These are phyloP conservation scores for Lactifluus pinguis DNA, from an alignment of 768 basidiomycete genomes.

Conservation along the genomic window DNA sequence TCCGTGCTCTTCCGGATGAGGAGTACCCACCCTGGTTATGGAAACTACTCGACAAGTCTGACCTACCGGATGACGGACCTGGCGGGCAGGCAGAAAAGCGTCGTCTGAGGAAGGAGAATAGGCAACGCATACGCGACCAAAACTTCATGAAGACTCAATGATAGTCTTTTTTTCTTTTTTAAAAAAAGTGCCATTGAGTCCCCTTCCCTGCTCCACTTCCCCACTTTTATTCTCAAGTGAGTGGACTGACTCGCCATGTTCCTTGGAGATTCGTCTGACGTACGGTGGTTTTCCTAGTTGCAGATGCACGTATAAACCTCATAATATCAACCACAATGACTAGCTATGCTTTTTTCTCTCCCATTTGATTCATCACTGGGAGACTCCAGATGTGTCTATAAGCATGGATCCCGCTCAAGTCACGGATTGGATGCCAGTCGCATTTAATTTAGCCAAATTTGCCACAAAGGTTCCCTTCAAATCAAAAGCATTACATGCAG, in stretches of 20 bases:
- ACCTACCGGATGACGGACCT: constrained; percentile 59
- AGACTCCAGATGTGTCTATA: not conserved
- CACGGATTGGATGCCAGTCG: not conserved
- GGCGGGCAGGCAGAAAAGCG: constrained; percentile 53
- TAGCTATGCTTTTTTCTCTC: not conserved
- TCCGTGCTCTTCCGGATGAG: constrained; percentile 70
- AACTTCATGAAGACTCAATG: constrained; percentile 84
- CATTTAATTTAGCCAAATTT: not conserved
- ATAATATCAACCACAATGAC: not conserved
- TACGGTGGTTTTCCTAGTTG: not conserved
- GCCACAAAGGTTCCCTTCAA: not conserved
- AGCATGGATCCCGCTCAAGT: not conserved
- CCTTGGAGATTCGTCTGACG: not conserved
- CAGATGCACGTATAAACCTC: not conserved
- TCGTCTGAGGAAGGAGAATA: constrained; percentile 49
- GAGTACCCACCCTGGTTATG: constrained; percentile 89
- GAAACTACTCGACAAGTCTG: constrained; percentile 53
- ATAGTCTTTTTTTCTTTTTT: not conserved
- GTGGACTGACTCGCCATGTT: not conserved
- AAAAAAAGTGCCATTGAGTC: too few relatives aligned
- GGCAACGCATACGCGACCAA: constrained; percentile 63
- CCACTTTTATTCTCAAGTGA: not conserved
- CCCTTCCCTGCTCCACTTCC: too few relatives aligned
- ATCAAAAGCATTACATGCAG: not conserved
- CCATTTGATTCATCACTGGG: not conserved